Conservation (phyloP, 371 early-diverging fungal species). For the Mucor circinelloides region DNA sequence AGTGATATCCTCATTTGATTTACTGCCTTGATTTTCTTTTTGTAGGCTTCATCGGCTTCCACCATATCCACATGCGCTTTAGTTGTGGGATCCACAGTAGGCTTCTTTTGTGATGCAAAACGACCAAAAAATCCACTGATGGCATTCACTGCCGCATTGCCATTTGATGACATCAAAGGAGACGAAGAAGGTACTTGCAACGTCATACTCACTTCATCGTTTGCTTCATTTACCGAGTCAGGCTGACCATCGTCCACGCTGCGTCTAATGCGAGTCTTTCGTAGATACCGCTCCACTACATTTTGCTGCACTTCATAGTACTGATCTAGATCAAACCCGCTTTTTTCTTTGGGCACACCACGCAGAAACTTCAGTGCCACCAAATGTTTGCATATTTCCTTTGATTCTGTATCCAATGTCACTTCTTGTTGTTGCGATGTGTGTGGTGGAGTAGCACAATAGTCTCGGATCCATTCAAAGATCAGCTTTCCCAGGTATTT, state of each 20-base stretch:
- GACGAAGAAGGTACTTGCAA: conserved; percentile 9
- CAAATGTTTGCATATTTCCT: conserved; percentile 17
- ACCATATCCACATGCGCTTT: conserved; percentile 33
- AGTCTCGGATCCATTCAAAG: conserved; percentile 21
- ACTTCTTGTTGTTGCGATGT: background rate
- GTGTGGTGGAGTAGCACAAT: conserved; percentile 4
- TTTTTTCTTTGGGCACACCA: conserved; percentile 1
- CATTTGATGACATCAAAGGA: background rate
- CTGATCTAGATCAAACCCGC: background rate
- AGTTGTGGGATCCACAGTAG: background rate
- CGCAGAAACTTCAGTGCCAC: conserved; percentile 12
- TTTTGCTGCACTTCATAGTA: conserved; percentile 20
- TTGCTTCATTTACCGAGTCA: background rate
- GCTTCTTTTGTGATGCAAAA: background rate
- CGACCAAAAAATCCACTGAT: background rate
- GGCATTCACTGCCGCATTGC: background rate
- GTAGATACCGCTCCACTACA: conserved; percentile 14
- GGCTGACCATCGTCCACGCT: background rate
- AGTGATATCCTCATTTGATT: conserved; percentile 61
- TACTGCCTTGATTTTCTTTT: conserved; percentile 54
- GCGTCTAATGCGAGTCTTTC: conserved; percentile 12
- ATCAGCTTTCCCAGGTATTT: conserved; percentile 9
- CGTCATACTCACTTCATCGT: background rate
- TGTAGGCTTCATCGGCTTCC: conserved; percentile 62
- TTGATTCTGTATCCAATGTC: background rate